A percentile compares a stretch with the other conserved stretches of the same genome.
These are phyloP conservation scores for Malus fusca DNA, from an alignment of 306 rosid species.

Conservation along the genomic window DNA sequence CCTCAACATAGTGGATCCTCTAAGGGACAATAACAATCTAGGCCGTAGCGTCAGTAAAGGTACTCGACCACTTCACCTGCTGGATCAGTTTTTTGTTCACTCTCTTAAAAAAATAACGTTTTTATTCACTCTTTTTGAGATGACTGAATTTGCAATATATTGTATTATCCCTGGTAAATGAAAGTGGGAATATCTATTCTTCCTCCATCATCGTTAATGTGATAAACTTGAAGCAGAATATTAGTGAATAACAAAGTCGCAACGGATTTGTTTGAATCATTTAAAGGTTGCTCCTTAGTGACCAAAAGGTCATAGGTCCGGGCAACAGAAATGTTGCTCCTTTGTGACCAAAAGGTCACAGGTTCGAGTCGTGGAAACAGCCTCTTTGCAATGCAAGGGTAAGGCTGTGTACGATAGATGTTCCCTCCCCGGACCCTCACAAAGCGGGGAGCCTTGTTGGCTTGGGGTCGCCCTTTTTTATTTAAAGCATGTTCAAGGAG, in stretches of 20 bases:
- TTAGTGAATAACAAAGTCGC: not conserved
- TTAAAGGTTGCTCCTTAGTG: too few relatives aligned
- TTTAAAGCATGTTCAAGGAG: not conserved
- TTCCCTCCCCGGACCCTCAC: too few relatives aligned
- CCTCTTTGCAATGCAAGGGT: too few relatives aligned
- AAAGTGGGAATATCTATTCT: not conserved
- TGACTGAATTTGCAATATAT: not conserved
- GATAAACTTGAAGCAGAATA: not conserved
- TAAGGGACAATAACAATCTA: constrained; percentile 51
- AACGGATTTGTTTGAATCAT: not conserved
- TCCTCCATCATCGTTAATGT: not conserved
- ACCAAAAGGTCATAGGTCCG: too few relatives aligned
- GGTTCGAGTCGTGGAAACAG: too few relatives aligned
- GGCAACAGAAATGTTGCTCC: too few relatives aligned
- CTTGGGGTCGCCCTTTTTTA: too few relatives aligned
- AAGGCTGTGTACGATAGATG: too few relatives aligned
- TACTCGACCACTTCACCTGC: constrained; percentile 17
- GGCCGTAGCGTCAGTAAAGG: constrained; percentile 62
- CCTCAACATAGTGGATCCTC: constrained; percentile 69
- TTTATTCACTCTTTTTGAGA: not conserved
- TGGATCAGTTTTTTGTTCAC: constrained; percentile 4
- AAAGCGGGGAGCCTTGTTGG: too few relatives aligned
- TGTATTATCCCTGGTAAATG: not conserved
- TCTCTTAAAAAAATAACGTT: not conserved
- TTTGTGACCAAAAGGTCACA: too few relatives aligned